A percentile compares a stretch with the other conserved stretches of the same genome.
Evolutionary conservation across 768 basidiomycete genomes (phyloP).

Genomic region (Pulveroboletus frians): DNA sequence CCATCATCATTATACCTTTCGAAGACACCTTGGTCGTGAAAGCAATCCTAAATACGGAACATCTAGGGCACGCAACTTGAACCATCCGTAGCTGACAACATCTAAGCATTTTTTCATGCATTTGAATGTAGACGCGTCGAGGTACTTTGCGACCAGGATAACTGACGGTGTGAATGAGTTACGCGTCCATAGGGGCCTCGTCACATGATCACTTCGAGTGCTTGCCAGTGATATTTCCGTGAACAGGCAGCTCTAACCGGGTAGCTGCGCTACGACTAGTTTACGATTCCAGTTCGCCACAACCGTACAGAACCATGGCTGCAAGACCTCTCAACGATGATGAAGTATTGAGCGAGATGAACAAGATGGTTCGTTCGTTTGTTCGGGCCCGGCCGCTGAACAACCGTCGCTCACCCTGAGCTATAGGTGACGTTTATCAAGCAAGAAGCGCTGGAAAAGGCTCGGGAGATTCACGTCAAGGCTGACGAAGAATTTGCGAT

Average conservation of each 20-base stretch:
- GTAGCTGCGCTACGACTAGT: not conserved
- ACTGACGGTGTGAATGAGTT: too few relatives aligned
- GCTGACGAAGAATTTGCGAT: conserved; percentile 99
- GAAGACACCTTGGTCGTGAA: too few relatives aligned
- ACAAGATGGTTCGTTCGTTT: conserved; percentile 80
- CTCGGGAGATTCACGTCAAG: conserved; percentile 93
- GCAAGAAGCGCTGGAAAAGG: conserved; percentile 97
- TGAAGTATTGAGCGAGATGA: conserved; percentile 95
- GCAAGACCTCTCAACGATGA: conserved; percentile 85
- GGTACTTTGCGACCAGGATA: too few relatives aligned
- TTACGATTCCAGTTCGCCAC: not conserved
- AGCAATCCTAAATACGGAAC: too few relatives aligned
- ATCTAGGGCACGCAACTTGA: too few relatives aligned
- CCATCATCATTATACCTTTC: too few relatives aligned
- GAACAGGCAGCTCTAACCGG: not conserved
- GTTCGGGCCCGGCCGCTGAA: not conserved
- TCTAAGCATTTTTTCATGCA: too few relatives aligned
- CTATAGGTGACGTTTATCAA: conserved; percentile 93
- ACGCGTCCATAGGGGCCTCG: not conserved
- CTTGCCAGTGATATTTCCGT: not conserved
- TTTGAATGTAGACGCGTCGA: too few relatives aligned
- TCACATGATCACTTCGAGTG: not conserved
- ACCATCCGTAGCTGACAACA: too few relatives aligned
- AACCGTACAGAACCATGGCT: conserved; percentile 44
- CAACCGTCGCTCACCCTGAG: not conserved